Percentiles rank a stretch among this genome's conserved stretches.
These are phyloP conservation scores for Cystobasidium ongulense DNA, from an alignment of 768 basidiomycete species.

Conservation along the genomic window DNA sequence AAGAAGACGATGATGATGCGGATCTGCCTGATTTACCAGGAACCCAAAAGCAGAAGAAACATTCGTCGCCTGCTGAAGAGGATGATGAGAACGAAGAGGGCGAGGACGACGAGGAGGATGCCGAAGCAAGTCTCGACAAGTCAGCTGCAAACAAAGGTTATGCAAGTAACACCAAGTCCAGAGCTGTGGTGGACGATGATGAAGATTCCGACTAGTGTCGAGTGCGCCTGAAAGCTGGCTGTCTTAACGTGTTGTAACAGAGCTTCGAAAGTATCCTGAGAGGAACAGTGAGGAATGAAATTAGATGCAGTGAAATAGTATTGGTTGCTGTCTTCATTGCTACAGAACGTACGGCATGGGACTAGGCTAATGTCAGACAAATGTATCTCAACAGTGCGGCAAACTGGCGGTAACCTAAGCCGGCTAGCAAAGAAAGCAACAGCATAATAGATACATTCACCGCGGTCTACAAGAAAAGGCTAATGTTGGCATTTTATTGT, in stretches of 20 bases:
- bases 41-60: not conserved
- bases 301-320: too few relatives aligned
- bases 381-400: not conserved
- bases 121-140: not conserved
- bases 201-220: slow-evolving; percentile 4
- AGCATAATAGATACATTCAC: not conserved
- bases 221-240: not conserved
- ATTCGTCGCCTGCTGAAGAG: not conserved
- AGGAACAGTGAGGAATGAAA: not conserved
- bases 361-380: not conserved
- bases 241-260: not conserved
- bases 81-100: slow-evolving; percentile 20
- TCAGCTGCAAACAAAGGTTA: slow-evolving; percentile 13
- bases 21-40: slow-evolving; percentile 24
- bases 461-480: too few relatives aligned
- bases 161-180: not conserved
- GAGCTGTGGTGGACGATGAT: slow-evolving; percentile 1
- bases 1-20: slow-evolving; percentile 28
- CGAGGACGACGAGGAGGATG: slow-evolving; percentile 12
- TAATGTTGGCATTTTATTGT: too few relatives aligned
- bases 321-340: not conserved
- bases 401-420: not conserved
- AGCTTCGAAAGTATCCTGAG: not conserved
- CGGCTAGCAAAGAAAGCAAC: not conserved
- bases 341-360: not conserved